Evolutionary conservation across 1,284 basidiomycete species (phyloP), one percentile per base, ranked within the genome.

Genomic region (Ceratobasidium papillatum): DNA sequence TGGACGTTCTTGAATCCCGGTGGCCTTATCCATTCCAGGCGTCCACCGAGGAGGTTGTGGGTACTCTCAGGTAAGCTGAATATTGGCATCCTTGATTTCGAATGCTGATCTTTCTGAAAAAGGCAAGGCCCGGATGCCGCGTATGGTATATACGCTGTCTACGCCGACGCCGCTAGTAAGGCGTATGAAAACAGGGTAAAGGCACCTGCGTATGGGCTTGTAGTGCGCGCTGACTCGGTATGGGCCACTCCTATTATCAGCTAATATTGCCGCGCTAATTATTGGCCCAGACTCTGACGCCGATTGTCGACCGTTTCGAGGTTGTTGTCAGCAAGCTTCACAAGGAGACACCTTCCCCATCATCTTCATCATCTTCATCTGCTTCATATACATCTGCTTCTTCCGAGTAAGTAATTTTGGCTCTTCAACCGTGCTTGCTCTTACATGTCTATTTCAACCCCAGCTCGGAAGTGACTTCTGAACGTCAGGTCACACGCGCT

Each of bases 21-120:
- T 92, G 89, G 80, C 92, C 92, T 12, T 91, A 90, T 80, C 88
- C 91, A 4, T 93, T 94, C 86, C 84, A 88, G 76, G 87, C 87
- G 11, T 88, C 88, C 77, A 88, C 91, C 1, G 90, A 91, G 78
- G 91, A 93, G 8, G 87, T 94, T 34, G 84, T 84, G 38, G 85
- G 83, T n/a, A 87, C 87, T 76, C 84, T 92, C 52, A 87, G 86
- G 78, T 84, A 34, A 47, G 66, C 41, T 41, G 12, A 68, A 45
- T 30, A 38, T 58, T 14, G 34, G 36, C 36, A 58, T 58, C 56
- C 51, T 36, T 38, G 65, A 41, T 54, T 14, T 32, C 32, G 7
- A 56, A 7, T 17, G 32, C 34, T 58, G 56, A 58, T 58, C 66
- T 32, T 19, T 30, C 12, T n/a, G 2, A 22, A 19, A n/a, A 54